phyloP scores from a whole-genome alignment of 306 rosid species.

The Carpinus viminea region DNA sequence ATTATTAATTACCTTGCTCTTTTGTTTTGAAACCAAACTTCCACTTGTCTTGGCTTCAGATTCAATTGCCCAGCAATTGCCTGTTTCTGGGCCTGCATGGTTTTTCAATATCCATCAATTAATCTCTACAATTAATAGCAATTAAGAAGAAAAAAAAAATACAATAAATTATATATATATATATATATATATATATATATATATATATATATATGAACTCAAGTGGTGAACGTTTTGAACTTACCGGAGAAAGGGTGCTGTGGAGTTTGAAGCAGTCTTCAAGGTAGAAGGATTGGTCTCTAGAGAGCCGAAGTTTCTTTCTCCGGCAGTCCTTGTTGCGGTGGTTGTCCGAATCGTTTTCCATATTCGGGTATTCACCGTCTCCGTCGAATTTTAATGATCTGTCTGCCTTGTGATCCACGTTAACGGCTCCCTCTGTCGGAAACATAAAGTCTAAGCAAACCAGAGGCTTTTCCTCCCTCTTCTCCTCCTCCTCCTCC shows the following conservation, averaged over 20 bases:
- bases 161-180: too few species aligned
- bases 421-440: constrained; percentile 27
- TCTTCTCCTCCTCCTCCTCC: too few species aligned
- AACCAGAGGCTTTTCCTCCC: constrained; percentile 23
- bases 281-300: constrained; percentile 64
- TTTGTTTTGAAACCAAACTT: constrained; percentile 95
- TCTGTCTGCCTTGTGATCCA: constrained; percentile 10
- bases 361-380: constrained; percentile 14
- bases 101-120: constrained; percentile 9
- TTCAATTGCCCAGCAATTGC: constrained; percentile 69
- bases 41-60: constrained; percentile 79
- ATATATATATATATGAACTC: too few species aligned
- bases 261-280: constrained; percentile 74
- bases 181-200: too few species aligned
- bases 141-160: too few species aligned
- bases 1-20: constrained; percentile 71
- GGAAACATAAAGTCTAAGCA: constrained; percentile 39
- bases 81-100: constrained; percentile 66
- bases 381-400: constrained; percentile 14
- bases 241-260: constrained; percentile 63
- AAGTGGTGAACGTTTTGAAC: neutral
- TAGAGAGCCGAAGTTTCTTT: constrained; percentile 73
- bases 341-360: constrained; percentile 5
- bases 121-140: neutral
- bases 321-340: constrained; percentile 24